A percentile compares a stretch with the other conserved stretches of the same genome.
These are phyloP conservation scores for Wickerhamomyces chaumierensis DNA, from an alignment of 805 yeast species.

Conservation along the genomic window DNA sequence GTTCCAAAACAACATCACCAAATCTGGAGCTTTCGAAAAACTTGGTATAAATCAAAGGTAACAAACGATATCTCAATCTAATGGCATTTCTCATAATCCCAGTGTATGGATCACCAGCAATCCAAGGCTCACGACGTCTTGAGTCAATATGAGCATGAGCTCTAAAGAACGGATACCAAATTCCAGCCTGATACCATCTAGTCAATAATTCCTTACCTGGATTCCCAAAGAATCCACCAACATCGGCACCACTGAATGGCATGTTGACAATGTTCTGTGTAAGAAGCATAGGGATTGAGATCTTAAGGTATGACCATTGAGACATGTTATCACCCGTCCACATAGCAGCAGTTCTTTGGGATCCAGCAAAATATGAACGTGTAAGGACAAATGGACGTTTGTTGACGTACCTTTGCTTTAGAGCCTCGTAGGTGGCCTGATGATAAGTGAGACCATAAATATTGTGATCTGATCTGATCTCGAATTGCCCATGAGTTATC, in stretches of 20 bases:
- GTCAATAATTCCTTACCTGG: conserved; percentile 72
- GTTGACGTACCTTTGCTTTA: conserved; percentile 36
- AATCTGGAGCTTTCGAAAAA: conserved; percentile 50
- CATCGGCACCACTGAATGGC: conserved; percentile 94
- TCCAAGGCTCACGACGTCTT: conserved; percentile 86
- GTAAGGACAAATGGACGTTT: conserved; percentile 83
- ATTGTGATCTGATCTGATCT: conserved; percentile 88
- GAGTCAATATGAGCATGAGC: conserved; percentile 96
- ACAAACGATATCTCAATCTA: conserved; percentile 56
- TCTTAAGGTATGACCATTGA: conserved; percentile 75
- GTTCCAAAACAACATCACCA: conserved; percentile 66
- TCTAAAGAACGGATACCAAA: conserved; percentile 93
- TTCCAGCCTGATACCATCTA: conserved; percentile 94
- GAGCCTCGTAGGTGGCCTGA: conserved; percentile 65
- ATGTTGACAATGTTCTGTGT: conserved; percentile 73
- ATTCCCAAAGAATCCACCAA: conserved; percentile 92
- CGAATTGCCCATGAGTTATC: conserved; percentile 71
- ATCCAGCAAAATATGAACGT: conserved; percentile 80
- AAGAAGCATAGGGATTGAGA: conserved; percentile 80
- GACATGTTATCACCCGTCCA: conserved; percentile 99
- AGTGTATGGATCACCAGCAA: conserved; percentile 66
- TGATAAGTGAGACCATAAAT: conserved; percentile 71
- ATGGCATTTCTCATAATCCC: conserved; percentile 60
- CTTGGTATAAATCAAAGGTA: conserved; percentile 73
- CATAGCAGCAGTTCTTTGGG: conserved; percentile 84